Percentiles rank a stretch among this genome's conserved stretches.
Evolutionary conservation across 1,284 basidiomycete genomes (phyloP).

Genomic region (Sparassis latifolia): DNA sequence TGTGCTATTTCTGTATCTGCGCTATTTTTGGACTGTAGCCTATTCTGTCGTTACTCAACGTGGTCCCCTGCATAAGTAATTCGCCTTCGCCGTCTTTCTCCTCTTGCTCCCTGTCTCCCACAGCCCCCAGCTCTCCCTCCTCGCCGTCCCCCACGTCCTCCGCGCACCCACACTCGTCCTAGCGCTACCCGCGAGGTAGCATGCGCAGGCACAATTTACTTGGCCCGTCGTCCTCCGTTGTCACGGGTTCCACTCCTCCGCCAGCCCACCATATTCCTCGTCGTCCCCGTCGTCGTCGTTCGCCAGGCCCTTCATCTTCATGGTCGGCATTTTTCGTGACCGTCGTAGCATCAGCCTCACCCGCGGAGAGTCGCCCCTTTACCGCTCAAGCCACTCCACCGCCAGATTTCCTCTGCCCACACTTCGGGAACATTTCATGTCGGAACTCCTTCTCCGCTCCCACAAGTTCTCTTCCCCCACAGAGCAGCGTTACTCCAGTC

Average conservation of each 20-base stretch:
- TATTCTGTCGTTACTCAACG: conserved; percentile 5
- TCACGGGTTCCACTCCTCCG: not conserved
- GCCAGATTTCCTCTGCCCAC: conserved; percentile 58
- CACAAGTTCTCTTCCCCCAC: conserved; percentile 6
- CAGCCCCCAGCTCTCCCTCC: not conserved
- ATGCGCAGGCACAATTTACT: conserved; percentile 23
- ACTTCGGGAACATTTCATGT: conserved; percentile 21
- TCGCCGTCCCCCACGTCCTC: conserved; percentile 6
- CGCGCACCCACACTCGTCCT: conserved; percentile 3
- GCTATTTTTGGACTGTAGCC: not conserved
- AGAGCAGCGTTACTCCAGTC: not conserved
- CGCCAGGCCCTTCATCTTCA: conserved; percentile 31
- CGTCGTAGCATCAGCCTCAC: conserved; percentile 39
- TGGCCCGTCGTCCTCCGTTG: not conserved
- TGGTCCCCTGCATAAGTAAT: conserved; percentile 4
- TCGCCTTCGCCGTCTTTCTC: conserved; percentile 5
- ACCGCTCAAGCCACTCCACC: conserved; percentile 29
- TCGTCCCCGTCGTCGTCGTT: not conserved
- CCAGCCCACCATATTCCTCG: conserved; percentile 1
- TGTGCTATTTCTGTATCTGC: not conserved
- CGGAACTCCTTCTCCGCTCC: not conserved
- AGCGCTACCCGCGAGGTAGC: conserved; percentile 7
- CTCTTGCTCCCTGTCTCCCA: conserved; percentile 3
- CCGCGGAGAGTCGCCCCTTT: conserved; percentile 41
- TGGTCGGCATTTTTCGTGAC: conserved; percentile 50